Conservation (phyloP, 1,284 basidiomycete genomes). For the Chalciporus sp. region DNA sequence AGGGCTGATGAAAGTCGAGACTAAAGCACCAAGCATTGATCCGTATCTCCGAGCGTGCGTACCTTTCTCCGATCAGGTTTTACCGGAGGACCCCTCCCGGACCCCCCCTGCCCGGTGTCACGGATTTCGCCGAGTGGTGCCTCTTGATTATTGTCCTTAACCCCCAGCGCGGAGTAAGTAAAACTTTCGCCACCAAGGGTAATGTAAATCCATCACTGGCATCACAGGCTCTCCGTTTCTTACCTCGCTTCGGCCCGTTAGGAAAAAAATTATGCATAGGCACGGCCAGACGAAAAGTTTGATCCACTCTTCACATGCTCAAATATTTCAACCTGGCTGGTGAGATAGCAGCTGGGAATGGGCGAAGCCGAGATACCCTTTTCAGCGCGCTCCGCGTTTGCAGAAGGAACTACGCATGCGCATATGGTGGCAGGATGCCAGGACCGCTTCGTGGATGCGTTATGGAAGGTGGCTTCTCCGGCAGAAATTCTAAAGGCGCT, state of each 20-base stretch:
- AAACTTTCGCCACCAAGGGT: conserved; percentile 6
- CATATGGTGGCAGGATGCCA: conserved; percentile 8
- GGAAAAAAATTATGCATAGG: conserved; percentile 8
- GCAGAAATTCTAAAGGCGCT: conserved; percentile 17
- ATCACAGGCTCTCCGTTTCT: background rate
- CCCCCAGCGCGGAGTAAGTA: background rate
- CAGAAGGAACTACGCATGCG: conserved; percentile 11
- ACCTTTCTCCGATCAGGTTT: no score
- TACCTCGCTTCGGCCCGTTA: conserved; percentile 5
- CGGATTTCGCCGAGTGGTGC: no score
- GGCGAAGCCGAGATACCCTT: conserved; percentile 31
- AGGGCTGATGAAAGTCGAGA: no score
- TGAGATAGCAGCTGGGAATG: conserved; percentile 33
- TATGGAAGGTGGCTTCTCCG: conserved; percentile 32
- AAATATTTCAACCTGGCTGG: conserved; percentile 22
- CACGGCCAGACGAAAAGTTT: conserved; percentile 10
- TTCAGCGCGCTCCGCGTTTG: conserved; percentile 28
- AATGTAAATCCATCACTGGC: background rate
- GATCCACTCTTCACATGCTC: conserved; percentile 26
- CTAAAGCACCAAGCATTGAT: no score
- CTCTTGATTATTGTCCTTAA: background rate
- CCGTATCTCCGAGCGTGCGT: no score
- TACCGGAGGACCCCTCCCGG: no score
- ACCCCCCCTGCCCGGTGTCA: no score
- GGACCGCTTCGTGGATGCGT: conserved; percentile 33